A percentile compares a stretch with the other conserved stretches of the same genome.
These are phyloP conservation scores for Zygosaccharomyces pseudobailii DNA, from an alignment of 1,139 yeast genomes.

Conservation along the genomic window DNA sequence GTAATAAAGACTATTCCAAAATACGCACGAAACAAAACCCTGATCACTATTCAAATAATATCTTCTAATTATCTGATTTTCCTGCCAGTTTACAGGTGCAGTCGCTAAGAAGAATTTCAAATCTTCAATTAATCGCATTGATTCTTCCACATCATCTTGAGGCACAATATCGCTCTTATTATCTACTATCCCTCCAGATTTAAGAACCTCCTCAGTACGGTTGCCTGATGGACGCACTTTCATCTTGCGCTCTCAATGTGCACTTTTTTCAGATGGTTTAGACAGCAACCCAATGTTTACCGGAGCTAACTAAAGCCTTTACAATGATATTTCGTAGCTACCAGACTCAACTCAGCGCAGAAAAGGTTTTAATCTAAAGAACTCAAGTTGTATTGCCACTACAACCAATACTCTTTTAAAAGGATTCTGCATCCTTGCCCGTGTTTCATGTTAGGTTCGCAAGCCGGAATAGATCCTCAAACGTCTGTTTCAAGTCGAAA, in stretches of 20 bases:
- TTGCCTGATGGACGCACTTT: slow-evolving; percentile 9
- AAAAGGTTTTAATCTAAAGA: background rate
- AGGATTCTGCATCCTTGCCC: slow-evolving; percentile 7
- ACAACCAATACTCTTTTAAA: slow-evolving; percentile 12
- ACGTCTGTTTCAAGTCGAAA: slow-evolving; percentile 5
- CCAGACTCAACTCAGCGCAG: background rate
- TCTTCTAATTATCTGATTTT: slow-evolving; percentile 79
- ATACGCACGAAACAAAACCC: slow-evolving; percentile 86
- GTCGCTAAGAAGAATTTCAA: slow-evolving; percentile 80
- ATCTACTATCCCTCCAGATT: slow-evolving; percentile 5
- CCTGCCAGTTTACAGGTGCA: slow-evolving; percentile 94
- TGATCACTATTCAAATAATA: slow-evolving; percentile 85
- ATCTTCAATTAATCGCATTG: slow-evolving; percentile 61
- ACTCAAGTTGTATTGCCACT: background rate
- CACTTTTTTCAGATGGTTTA: background rate
- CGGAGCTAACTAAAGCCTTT: background rate
- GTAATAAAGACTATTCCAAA: slow-evolving; percentile 86
- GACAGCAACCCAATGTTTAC: background rate
- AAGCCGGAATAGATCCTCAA: slow-evolving; percentile 3
- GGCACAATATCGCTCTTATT: slow-evolving; percentile 3
- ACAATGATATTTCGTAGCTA: background rate
- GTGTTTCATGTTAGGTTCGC: slow-evolving; percentile 6
- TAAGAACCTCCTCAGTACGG: slow-evolving; percentile 10
- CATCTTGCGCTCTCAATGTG: slow-evolving; percentile 3
- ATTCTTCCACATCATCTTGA: slow-evolving; percentile 41